Evolutionary conservation across 257 asterid genomes (phyloP).

Genomic region (Primulina tabacum): DNA sequence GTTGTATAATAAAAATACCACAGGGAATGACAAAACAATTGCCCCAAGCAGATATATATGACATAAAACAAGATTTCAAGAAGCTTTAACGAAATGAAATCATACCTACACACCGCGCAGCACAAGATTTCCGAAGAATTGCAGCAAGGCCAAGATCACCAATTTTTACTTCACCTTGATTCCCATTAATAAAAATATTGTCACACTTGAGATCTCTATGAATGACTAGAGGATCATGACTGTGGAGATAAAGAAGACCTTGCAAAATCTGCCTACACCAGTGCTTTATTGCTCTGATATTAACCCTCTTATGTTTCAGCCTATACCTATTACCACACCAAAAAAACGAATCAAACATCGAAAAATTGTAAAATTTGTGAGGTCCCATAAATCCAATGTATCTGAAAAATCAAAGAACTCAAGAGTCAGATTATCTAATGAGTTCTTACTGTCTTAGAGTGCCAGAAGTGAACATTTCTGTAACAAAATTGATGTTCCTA

Average conservation of each 20-base stretch:
- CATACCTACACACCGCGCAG: constrained; percentile 68
- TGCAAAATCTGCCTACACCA: constrained; percentile 69
- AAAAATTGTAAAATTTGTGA: not conserved
- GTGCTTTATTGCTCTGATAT: constrained; percentile 63
- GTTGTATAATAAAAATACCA: too few species aligned
- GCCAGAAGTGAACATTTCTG: constrained; percentile 84
- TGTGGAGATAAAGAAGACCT: constrained; percentile 67
- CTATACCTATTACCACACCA: constrained; percentile 40
- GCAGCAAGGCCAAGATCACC: constrained; percentile 80
- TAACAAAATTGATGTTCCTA: constrained; percentile 75
- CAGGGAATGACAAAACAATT: too few species aligned
- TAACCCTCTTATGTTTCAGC: constrained; percentile 56
- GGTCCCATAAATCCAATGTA: not conserved
- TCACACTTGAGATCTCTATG: constrained; percentile 81
- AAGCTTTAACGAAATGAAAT: not conserved
- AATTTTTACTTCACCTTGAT: constrained; percentile 71
- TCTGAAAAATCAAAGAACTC: not conserved
- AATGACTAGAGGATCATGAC: constrained; percentile 64
- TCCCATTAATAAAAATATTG: constrained; percentile 65
- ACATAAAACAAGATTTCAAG: not conserved
- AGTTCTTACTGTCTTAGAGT: constrained; percentile 74
- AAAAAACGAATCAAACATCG: not conserved
- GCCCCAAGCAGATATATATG: too few species aligned
- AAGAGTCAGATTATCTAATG: not conserved
- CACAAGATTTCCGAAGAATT: constrained; percentile 59